Conservation (phyloP, 306 rosid genomes). For the Fragaria nilgerrensis region DNA sequence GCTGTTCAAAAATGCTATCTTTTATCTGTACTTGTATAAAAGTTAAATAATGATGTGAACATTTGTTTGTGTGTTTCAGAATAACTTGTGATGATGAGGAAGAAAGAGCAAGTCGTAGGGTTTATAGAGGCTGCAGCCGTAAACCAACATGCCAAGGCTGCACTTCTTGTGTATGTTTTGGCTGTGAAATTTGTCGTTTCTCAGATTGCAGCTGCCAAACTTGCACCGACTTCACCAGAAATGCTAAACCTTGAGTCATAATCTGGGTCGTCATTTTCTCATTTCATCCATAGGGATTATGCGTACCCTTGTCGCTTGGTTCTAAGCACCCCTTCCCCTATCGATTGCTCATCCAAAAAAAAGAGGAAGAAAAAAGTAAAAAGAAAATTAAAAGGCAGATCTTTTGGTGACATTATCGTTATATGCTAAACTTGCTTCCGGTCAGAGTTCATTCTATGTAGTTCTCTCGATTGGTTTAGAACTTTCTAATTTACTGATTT, state of each 20-base stretch:
- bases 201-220: constrained; percentile 98
- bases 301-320: constrained; percentile 15
- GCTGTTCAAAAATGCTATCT: not conserved
- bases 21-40: not conserved
- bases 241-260: constrained; percentile 51
- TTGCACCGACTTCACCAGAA: constrained; percentile 85
- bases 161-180: constrained; percentile 95
- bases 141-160: constrained; percentile 92
- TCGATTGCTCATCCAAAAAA: constrained; percentile 7
- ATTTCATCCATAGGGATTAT: constrained; percentile 23
- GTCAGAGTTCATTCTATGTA: constrained; percentile 22
- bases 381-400: constrained; percentile 11
- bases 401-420: constrained; percentile 17
- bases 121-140: constrained; percentile 79
- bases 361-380: constrained; percentile 6
- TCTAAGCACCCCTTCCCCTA: constrained; percentile 12
- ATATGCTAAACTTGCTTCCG: constrained; percentile 23
- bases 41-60: not conserved
- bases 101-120: constrained; percentile 84
- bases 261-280: constrained; percentile 4
- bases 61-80: constrained; percentile 34
- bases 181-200: constrained; percentile 84
- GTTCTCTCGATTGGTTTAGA: constrained; percentile 27
- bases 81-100: constrained; percentile 83
- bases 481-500: constrained; percentile 25